These are phyloP conservation scores for Chenopodium album DNA, from an alignment of 148 eudicot species.

Conservation along the genomic window DNA sequence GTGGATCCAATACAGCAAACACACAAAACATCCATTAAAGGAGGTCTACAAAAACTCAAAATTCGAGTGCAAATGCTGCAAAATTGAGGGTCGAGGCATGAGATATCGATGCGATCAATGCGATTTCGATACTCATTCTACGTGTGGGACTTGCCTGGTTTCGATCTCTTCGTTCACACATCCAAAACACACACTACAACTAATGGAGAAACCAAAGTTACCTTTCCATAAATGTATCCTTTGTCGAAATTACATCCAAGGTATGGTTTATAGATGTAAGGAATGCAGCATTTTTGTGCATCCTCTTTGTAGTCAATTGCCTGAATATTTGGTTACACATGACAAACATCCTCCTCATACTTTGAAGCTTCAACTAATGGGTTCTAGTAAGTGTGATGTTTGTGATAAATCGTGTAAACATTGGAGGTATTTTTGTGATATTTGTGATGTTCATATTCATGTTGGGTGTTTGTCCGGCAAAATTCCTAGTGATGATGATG, in stretches of 20 bases:
- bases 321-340: slow-evolving; percentile 9
- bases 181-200: slow-evolving; percentile 9
- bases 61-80: slow-evolving; percentile 22
- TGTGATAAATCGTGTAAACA: slow-evolving; percentile 16
- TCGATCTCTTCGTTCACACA: slow-evolving; percentile 11
- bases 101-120: slow-evolving; percentile 17
- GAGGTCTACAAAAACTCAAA: slow-evolving; percentile 27
- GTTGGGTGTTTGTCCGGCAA: slow-evolving; percentile 25
- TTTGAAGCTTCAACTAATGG: neutral
- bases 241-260: slow-evolving; percentile 8
- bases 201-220: neutral
- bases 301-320: slow-evolving; percentile 18
- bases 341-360: neutral
- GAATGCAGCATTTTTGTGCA: slow-evolving; percentile 19
- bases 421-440: slow-evolving; percentile 25
- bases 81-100: neutral
- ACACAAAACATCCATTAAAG: slow-evolving; percentile 22
- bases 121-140: slow-evolving; percentile 12
- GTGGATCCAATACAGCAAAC: slow-evolving; percentile 13
- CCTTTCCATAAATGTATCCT: slow-evolving; percentile 11
- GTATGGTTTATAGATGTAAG: slow-evolving; percentile 23
- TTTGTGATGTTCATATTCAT: slow-evolving; percentile 35
- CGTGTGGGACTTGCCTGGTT: neutral
- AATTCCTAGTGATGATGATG: neutral
- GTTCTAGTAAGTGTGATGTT: slow-evolving; percentile 16